phyloP scores from a whole-genome alignment of 2,329 filamentous ascomycete genomes.

The Dactylellina cionopaga region DNA sequence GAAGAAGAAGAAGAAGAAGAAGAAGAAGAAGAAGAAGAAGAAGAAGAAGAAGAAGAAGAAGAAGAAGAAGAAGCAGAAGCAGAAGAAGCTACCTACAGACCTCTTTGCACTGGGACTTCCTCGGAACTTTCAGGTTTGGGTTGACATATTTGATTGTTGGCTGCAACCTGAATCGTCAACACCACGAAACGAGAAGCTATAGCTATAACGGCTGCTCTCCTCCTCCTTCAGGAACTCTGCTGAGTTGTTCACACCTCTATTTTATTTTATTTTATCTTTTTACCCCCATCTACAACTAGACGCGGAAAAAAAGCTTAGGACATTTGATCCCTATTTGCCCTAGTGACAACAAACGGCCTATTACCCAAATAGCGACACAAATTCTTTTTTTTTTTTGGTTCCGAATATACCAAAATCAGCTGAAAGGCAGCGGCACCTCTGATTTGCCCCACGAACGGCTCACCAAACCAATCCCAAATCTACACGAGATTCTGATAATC shows the following conservation, averaged over 20 bases:
- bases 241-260: slow-evolving; percentile 48
- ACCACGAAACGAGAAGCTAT: slow-evolving; percentile 37
- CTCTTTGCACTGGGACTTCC: slow-evolving; percentile 28
- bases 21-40: too few species aligned
- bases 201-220: slow-evolving; percentile 43
- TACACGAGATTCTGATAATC: slow-evolving; percentile 39
- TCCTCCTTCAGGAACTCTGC: slow-evolving; percentile 30
- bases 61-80: not conserved
- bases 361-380: slow-evolving; percentile 30
- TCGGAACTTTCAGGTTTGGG: slow-evolving; percentile 38
- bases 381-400: slow-evolving; percentile 11
- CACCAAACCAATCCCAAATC: slow-evolving; percentile 49
- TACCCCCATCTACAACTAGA: slow-evolving; percentile 26
- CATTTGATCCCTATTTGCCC: slow-evolving; percentile 13
- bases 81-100: slow-evolving; percentile 21
- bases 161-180: slow-evolving; percentile 41
- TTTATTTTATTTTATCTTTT: slow-evolving; percentile 34
- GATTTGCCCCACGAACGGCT: slow-evolving; percentile 45
- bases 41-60: too few species aligned
- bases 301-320: slow-evolving; percentile 32
- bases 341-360: slow-evolving; percentile 44
- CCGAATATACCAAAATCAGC: slow-evolving; percentile 5
- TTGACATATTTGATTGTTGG: slow-evolving; percentile 28
- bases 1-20: too few species aligned
- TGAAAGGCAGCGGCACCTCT: slow-evolving; percentile 21